Conservation (phyloP, 805 yeast genomes). For the Candida anglica region DNA sequence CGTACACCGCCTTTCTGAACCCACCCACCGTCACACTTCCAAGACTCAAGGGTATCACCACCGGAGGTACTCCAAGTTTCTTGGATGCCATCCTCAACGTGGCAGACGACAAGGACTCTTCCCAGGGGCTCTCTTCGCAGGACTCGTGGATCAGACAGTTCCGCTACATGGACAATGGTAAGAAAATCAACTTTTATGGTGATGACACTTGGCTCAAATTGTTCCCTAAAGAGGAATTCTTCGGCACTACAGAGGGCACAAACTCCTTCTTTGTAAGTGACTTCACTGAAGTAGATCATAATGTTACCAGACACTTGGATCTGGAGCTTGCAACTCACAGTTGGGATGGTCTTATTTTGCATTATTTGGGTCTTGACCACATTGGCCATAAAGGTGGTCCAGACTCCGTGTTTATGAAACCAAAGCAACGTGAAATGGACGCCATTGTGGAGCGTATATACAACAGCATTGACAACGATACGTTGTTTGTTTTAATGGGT, state of each 20-base stretch:
- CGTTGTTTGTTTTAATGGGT: conserved; percentile 75
- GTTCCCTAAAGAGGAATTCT: conserved; percentile 58
- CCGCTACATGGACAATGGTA: conserved; percentile 18
- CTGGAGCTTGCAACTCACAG: conserved; percentile 43
- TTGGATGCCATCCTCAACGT: conserved; percentile 91
- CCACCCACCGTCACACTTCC: conserved; percentile 98
- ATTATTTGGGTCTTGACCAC: conserved; percentile 92
- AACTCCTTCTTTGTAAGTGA: conserved; percentile 93
- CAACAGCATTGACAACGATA: conserved; percentile 23
- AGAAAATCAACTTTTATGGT: conserved; percentile 78
- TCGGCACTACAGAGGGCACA: conserved; percentile 75
- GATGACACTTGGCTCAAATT: conserved; percentile 97
- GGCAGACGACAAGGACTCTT: conserved; percentile 79
- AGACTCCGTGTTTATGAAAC: conserved; percentile 69
- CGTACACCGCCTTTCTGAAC: conserved; percentile 85
- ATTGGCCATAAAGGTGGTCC: conserved; percentile 99
- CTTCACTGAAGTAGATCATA: conserved; percentile 87
- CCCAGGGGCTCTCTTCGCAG: conserved; percentile 64
- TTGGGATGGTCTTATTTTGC: conserved; percentile 89
- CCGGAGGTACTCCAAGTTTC: conserved; percentile 93
- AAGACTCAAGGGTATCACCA: conserved; percentile 85
- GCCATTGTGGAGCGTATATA: conserved; percentile 52
- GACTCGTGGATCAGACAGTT: conserved; percentile 89
- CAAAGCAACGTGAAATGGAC: conserved; percentile 87
- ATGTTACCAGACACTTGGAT: conserved; percentile 85